Evolutionary conservation across 2,329 filamentous ascomycete species (phyloP).

Genomic region (Aspergillus sergii): DNA sequence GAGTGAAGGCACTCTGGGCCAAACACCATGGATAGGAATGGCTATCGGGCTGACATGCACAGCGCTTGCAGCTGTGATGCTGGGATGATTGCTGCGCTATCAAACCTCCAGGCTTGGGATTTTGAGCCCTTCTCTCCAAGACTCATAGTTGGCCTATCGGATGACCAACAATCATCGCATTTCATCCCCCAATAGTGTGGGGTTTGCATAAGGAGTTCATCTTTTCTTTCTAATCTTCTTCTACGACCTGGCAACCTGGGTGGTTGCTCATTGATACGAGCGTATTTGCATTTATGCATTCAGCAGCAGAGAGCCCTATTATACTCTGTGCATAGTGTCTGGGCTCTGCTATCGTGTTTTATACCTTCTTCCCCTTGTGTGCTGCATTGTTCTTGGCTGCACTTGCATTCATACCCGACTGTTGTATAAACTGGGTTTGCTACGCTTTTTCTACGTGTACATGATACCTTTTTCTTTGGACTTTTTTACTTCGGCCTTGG

Average conservation of each 20-base stretch:
- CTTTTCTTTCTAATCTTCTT: constrained; percentile 18
- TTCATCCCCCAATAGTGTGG: background rate
- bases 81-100: constrained; percentile 29
- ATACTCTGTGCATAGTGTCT: constrained; percentile 14
- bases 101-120: background rate
- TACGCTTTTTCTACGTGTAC: constrained; percentile 32
- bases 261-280: constrained; percentile 13
- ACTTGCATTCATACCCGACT: constrained; percentile 23
- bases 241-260: constrained; percentile 12
- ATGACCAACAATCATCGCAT: background rate
- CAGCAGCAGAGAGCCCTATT: constrained; percentile 12
- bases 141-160: background rate
- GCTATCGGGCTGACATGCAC: constrained; percentile 44
- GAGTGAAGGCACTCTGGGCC: constrained; percentile 42
- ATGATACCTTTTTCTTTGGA: constrained; percentile 35
- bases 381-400: constrained; percentile 21
- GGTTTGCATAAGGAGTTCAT: constrained; percentile 23
- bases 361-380: constrained; percentile 17
- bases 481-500: background rate
- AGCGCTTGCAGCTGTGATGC: constrained; percentile 41
- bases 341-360: constrained; percentile 14
- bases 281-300: constrained; percentile 2
- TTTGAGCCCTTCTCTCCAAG: background rate
- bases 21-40: constrained; percentile 46
- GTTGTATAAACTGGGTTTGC: constrained; percentile 32